A percentile compares a stretch with the other conserved stretches of the same genome.
These are phyloP conservation scores for Tanozyma kutaoensis DNA, from an alignment of 805 yeast genomes.

Conservation along the genomic window DNA sequence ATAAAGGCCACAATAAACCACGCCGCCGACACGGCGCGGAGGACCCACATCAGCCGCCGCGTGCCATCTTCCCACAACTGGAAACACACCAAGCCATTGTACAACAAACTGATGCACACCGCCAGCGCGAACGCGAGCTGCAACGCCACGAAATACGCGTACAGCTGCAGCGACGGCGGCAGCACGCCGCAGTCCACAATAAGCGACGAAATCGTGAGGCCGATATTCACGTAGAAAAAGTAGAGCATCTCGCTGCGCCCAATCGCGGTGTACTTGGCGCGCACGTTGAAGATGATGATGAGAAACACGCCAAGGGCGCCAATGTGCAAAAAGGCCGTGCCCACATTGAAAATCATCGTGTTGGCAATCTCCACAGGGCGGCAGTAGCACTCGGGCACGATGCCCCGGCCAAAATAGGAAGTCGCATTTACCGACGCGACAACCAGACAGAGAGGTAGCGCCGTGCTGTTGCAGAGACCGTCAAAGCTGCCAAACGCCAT, in stretches of 20 bases:
- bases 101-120: constrained; percentile 53
- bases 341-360: constrained; percentile 80
- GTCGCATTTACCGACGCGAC: constrained; percentile 36
- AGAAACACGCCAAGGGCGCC: constrained; percentile 53
- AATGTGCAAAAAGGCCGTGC: constrained; percentile 76
- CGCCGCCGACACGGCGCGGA: constrained; percentile 36
- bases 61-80: constrained; percentile 96
- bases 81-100: constrained; percentile 71
- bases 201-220: constrained; percentile 49
- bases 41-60: constrained; percentile 38
- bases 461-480: constrained; percentile 47
- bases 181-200: constrained; percentile 87
- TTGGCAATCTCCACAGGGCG: constrained; percentile 80
- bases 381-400: constrained; percentile 71
- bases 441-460: constrained; percentile 73
- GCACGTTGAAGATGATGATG: constrained; percentile 63
- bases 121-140: constrained; percentile 69
- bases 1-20: constrained; percentile 59
- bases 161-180: constrained; percentile 69
- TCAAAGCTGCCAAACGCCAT: constrained; percentile 60
- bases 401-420: constrained; percentile 34
- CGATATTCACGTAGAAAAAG: constrained; percentile 48
- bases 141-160: constrained; percentile 70
- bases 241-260: constrained; percentile 80
- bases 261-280: constrained; percentile 86